phyloP scores from a whole-genome alignment of 2,329 filamentous ascomycete species.

The Aspergillus sp. region DNA sequence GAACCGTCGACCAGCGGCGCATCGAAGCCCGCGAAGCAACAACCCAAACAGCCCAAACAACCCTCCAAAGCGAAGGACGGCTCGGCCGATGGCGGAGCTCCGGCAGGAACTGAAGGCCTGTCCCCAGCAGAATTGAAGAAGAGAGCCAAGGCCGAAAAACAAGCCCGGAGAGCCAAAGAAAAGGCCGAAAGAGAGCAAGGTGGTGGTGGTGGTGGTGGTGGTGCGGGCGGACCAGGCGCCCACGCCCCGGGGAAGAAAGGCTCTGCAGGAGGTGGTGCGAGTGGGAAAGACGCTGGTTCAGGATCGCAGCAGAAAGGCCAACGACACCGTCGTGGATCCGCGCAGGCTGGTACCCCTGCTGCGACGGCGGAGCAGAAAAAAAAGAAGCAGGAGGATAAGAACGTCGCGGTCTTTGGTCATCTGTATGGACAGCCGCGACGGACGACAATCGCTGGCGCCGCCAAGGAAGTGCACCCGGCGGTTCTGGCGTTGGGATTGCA shows the following conservation, averaged over 20 bases:
- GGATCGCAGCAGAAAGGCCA: constrained; percentile 30
- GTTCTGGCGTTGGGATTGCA: constrained; percentile 84
- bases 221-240: constrained; percentile 13
- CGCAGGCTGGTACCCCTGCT: constrained; percentile 34
- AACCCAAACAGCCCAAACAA: constrained; percentile 15
- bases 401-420: constrained; percentile 77
- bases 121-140: constrained; percentile 76
- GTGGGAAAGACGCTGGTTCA: constrained; percentile 20
- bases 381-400: constrained; percentile 63
- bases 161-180: constrained; percentile 73
- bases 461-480: constrained; percentile 77
- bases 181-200: constrained; percentile 55
- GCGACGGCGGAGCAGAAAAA: constrained; percentile 44
- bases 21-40: constrained; percentile 19
- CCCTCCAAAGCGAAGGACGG: constrained; percentile 24
- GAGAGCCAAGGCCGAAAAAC: constrained; percentile 86
- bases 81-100: constrained; percentile 22
- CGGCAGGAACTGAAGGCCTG: constrained; percentile 34
- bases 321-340: constrained; percentile 36
- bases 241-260: constrained; percentile 31
- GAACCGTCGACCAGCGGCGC: constrained; percentile 23
- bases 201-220: constrained; percentile 39
- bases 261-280: constrained; percentile 15
- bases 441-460: constrained; percentile 59
- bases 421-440: constrained; percentile 73